Evolutionary conservation across 2,329 filamentous ascomycete genomes (phyloP).

Genomic region (Diaporthe sp.): DNA sequence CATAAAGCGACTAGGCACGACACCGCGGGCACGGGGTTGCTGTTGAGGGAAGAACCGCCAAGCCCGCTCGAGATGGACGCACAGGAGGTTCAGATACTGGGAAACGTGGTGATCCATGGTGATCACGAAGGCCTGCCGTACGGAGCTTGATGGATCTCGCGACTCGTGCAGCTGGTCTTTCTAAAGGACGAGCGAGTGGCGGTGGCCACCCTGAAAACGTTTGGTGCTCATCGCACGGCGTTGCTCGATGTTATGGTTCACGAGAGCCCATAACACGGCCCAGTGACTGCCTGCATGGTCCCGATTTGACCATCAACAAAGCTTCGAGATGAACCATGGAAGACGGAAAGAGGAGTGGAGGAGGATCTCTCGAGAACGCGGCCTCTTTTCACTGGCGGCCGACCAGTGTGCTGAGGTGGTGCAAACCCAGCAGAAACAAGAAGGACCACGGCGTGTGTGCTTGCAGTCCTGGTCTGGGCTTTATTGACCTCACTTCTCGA

Average conservation of each 20-base stretch:
- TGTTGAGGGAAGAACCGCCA: not conserved
- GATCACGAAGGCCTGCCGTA: conserved; percentile 23
- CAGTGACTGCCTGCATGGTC: not conserved
- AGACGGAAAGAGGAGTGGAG: no score
- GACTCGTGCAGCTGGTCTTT: not conserved
- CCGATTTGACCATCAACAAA: not conserved
- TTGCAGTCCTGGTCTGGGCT: not conserved
- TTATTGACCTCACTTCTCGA: no score
- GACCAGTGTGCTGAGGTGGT: not conserved
- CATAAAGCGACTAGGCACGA: not conserved
- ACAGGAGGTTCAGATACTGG: not conserved
- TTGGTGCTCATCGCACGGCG: not conserved
- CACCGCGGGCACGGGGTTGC: no score
- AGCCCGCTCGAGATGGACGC: conserved; percentile 2
- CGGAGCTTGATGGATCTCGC: not conserved
- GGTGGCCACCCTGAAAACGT: not conserved
- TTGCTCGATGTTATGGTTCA: not conserved
- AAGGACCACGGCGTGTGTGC: not conserved
- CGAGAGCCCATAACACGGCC: not conserved
- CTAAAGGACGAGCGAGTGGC: no score
- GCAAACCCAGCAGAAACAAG: no score
- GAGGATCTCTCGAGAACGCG: not conserved
- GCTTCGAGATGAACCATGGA: not conserved
- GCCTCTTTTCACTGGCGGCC: not conserved
- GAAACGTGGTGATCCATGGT: conserved; percentile 10